Evolutionary conservation across 2,329 filamentous ascomycete genomes (phyloP).

Genomic region (Pyrenochaeta sp.): DNA sequence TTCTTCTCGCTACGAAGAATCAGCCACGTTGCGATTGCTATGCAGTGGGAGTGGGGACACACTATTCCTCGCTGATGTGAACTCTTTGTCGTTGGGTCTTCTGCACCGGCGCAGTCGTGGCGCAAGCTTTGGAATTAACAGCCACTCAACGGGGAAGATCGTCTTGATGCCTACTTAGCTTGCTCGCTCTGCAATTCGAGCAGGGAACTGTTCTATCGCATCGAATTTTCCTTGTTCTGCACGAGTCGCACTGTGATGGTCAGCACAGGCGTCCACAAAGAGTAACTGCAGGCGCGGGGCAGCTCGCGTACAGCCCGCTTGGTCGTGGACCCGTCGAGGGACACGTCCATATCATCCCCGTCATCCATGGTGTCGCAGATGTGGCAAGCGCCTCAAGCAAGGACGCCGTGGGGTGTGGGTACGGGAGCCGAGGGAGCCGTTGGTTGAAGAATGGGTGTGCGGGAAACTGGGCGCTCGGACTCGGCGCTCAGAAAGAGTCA

Average conservation of each 20-base stretch:
- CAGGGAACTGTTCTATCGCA: slow-evolving; percentile 45
- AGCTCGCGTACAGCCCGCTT: slow-evolving; percentile 39
- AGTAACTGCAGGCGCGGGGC: neutral
- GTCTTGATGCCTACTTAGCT: slow-evolving; percentile 34
- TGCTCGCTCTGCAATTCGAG: slow-evolving; percentile 48
- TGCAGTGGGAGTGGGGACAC: slow-evolving; percentile 11
- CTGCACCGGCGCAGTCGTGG: slow-evolving; percentile 40
- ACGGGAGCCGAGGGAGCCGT: slow-evolving; percentile 21
- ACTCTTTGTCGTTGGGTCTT: slow-evolving; percentile 43
- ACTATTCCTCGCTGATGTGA: slow-evolving; percentile 50
- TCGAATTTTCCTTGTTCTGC: slow-evolving; percentile 44
- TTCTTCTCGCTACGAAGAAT: slow-evolving; percentile 56
- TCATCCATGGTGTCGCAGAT: slow-evolving; percentile 35
- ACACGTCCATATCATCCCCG: slow-evolving; percentile 40
- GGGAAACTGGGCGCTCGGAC: slow-evolving; percentile 16
- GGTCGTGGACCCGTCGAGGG: slow-evolving; percentile 31
- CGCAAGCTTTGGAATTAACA: slow-evolving; percentile 36
- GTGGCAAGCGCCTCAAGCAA: slow-evolving; percentile 8
- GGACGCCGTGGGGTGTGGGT: slow-evolving; percentile 18
- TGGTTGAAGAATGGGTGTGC: neutral
- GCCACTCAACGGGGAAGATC: neutral
- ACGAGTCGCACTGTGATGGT: slow-evolving; percentile 42
- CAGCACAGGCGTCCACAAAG: slow-evolving; percentile 1
- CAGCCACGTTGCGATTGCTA: slow-evolving; percentile 1
- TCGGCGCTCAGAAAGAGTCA: slow-evolving; percentile 27